Base-by-base conservation (phyloP, 2,329 filamentous ascomycete genomes). In the Aspergillus udagawae region DNA sequence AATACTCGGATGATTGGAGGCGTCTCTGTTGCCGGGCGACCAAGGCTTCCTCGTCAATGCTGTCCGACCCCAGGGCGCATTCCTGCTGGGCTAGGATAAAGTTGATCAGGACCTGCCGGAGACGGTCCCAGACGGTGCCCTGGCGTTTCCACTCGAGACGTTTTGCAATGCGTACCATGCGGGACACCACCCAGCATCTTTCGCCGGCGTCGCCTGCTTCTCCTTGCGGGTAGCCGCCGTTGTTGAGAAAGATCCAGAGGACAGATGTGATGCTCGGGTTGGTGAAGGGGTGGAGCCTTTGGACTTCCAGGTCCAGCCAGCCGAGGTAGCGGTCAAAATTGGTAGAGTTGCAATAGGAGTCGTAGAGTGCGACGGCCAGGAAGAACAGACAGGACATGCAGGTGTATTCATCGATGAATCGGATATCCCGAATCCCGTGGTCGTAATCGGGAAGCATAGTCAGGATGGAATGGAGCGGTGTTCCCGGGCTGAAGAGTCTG, bases 351-450 rank as follows among this genome's bases (percentile, higher is more conserved):
- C 59, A 32, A 52, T 70, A 71, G 49, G 60, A 66, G 51, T 71
- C 67, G 38, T 69, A 63, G 6, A 71, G 58, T 4, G 65, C 67
- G 51, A 69, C 50, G 49, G 65, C 65, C 20, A 71, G 61, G 55
- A 70, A 71, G 25, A 71, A 63, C 32, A 71, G 61, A 41, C 69
- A 71, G 17, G 67, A 60, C 60, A 71, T 66, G 54, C 68, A 68
- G 8, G 66, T 64, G 51, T 70, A 70, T 60, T 70, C 69, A 53
- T 71, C 68, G 47, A 71, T 70, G 45, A 69, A 71, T 8, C 68
- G 65, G 42, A 71, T 61, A 54, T 70, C 69, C 14, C 67, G 65
- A 47, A 71, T 70, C 3, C 69, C 69, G 42, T 67, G 69, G 45
- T 71, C 67, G 38, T 71, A 69, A 28, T 70, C 67, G 1, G 68